Evolutionary conservation across 768 basidiomycete genomes (phyloP).

Genomic region (Pulveroboletus ravenelii): DNA sequence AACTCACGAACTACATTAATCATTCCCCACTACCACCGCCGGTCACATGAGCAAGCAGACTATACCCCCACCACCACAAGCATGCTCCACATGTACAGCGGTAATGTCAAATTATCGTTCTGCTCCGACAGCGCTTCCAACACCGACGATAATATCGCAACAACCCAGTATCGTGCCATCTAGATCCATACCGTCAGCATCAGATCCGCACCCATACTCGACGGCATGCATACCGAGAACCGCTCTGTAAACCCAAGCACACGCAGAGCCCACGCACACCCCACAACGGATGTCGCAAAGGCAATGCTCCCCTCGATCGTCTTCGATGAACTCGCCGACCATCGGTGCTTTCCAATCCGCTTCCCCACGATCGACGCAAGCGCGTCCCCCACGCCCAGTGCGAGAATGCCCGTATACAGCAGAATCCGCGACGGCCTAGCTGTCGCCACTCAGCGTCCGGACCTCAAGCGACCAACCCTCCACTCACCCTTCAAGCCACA

Average conservation of each 20-base stretch:
- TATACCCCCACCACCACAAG: slow-evolving; percentile 52
- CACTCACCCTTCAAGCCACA: slow-evolving; percentile 93
- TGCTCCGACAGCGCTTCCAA: slow-evolving; percentile 92
- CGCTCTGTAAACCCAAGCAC: slow-evolving; percentile 60
- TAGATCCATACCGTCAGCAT: slow-evolving; percentile 33
- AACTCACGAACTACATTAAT: not conserved
- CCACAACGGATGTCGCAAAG: slow-evolving; percentile 67
- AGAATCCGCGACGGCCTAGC: slow-evolving; percentile 47
- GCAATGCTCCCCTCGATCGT: slow-evolving; percentile 90
- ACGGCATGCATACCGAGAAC: slow-evolving; percentile 64
- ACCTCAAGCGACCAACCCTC: not conserved
- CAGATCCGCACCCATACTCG: not conserved
- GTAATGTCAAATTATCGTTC: slow-evolving; percentile 95
- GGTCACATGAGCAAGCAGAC: slow-evolving; percentile 21
- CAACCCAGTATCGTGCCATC: slow-evolving; percentile 62
- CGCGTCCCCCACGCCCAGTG: slow-evolving; percentile 91
- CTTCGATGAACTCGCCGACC: slow-evolving; percentile 82
- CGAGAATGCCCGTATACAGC: slow-evolving; percentile 81
- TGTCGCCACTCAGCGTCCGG: slow-evolving; percentile 4
- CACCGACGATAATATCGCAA: slow-evolving; percentile 59
- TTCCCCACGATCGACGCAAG: slow-evolving; percentile 91
- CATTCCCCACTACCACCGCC: slow-evolving; percentile 20
- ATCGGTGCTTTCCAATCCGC: slow-evolving; percentile 71
- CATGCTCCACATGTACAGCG: slow-evolving; percentile 94
- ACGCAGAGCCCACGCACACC: slow-evolving; percentile 67